These are phyloP conservation scores for Prunus mongolica DNA, from an alignment of 306 rosid genomes.

Conservation along the genomic window DNA sequence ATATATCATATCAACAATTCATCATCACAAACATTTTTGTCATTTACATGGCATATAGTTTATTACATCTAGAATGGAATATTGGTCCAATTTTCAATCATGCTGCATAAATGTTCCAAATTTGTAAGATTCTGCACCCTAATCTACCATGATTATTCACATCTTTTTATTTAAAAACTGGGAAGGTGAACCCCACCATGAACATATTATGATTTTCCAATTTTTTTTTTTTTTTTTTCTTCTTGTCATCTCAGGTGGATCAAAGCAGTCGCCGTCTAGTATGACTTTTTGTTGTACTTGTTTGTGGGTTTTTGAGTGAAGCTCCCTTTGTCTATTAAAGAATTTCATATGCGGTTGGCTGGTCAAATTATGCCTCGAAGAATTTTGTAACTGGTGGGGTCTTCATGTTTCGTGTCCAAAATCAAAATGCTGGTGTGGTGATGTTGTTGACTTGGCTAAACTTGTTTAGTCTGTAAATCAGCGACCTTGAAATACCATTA, in stretches of 20 bases:
- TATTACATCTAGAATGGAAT: background rate
- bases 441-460: background rate
- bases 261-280: slow-evolving; percentile 2
- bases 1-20: background rate
- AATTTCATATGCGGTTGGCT: slow-evolving; percentile 15
- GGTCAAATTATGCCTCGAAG: slow-evolving; percentile 36
- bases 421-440: background rate
- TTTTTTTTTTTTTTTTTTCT: background rate
- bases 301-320: slow-evolving; percentile 13
- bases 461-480: background rate
- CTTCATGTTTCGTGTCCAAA: slow-evolving; percentile 21
- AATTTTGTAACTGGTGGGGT: slow-evolving; percentile 37
- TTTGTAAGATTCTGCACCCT: slow-evolving; percentile 10
- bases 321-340: slow-evolving; percentile 1
- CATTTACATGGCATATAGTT: background rate
- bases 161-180: background rate
- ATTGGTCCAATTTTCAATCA: background rate
- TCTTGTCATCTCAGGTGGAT: slow-evolving; percentile 20
- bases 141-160: background rate
- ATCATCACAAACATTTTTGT: background rate
- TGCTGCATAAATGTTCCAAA: background rate
- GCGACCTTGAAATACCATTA: background rate
- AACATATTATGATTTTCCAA: background rate
- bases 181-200: slow-evolving; percentile 10
- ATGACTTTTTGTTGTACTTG: slow-evolving; percentile 7